These are phyloP conservation scores for Pharus latifolius DNA, from an alignment of 176 grass and related monocot genomes.

Conservation along the genomic window DNA sequence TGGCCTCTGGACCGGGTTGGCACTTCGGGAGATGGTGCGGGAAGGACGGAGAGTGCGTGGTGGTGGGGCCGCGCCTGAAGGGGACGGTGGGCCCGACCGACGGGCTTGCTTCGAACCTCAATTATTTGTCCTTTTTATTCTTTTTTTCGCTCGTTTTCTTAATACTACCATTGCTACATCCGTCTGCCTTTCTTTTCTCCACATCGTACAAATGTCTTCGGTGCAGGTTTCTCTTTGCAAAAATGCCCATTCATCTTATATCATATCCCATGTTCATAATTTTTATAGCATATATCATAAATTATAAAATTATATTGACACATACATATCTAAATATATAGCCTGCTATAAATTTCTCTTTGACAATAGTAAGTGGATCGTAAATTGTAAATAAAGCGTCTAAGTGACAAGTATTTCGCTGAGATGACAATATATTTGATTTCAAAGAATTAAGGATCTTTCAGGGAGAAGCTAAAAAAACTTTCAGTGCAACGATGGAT, in stretches of 20 bases:
- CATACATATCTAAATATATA: too few relatives aligned
- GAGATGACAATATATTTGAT: not conserved
- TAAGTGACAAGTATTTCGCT: not conserved
- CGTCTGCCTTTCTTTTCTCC: too few relatives aligned
- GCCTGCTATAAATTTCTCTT: not conserved
- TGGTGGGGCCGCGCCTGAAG: not conserved
- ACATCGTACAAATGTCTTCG: too few relatives aligned
- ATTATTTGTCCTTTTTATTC: slow-evolving; percentile 39
- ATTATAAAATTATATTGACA: too few relatives aligned
- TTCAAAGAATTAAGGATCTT: too few relatives aligned
- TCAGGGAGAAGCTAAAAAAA: not conserved
- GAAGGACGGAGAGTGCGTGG: not conserved
- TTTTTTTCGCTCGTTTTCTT: not conserved
- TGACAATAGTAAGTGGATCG: slow-evolving; percentile 3
- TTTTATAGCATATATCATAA: too few relatives aligned
- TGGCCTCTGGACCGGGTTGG: too few relatives aligned
- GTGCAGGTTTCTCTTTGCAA: too few relatives aligned
- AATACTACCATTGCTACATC: not conserved
- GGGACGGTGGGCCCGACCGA: not conserved
- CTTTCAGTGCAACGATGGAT: too few relatives aligned
- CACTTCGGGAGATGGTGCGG: too few relatives aligned
- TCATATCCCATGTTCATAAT: too few relatives aligned
- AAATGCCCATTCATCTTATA: too few relatives aligned
- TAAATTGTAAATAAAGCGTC: not conserved
- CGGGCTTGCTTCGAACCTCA: not conserved